A percentile compares a stretch with the other conserved stretches of the same genome.
phyloP scores from a whole-genome alignment of 306 rosid genomes.

The Cicer pinnatifidum region DNA sequence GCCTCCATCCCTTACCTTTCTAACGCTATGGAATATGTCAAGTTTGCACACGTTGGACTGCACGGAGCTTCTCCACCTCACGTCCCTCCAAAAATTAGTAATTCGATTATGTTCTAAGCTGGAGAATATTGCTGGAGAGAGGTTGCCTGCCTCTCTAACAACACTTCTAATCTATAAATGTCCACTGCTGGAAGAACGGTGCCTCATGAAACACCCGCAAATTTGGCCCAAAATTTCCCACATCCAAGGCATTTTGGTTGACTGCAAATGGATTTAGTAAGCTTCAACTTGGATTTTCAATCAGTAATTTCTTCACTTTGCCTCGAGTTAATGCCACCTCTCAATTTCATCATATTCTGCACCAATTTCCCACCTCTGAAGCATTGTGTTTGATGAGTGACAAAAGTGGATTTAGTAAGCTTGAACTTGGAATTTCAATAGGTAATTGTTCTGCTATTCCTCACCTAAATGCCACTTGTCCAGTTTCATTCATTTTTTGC shows the following conservation, averaged over 20 bases:
- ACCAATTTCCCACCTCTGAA: not conserved
- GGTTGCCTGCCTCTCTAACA: not conserved
- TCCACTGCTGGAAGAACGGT: not conserved
- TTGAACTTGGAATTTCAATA: no score
- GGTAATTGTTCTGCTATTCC: no score
- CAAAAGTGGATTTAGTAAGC: no score
- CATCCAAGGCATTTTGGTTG: not conserved
- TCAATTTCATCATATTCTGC: not conserved
- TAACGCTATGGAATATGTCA: rapidly evolving
- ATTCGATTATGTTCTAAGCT: rapidly evolving
- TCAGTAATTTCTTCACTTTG: not conserved
- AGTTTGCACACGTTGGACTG: not conserved
- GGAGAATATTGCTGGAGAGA: not conserved
- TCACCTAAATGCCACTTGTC: no score
- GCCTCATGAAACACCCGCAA: not conserved
- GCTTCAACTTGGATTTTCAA: not conserved
- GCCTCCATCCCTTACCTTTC: not conserved
- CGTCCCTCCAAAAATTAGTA: not conserved
- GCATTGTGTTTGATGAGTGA: not conserved
- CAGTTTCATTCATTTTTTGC: no score
- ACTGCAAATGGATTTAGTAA: not conserved
- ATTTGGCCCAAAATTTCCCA: slow-evolving; percentile 17
- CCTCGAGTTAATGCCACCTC: not conserved
- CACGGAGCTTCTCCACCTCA: not conserved
- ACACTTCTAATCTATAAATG: rapidly evolving